phyloP scores from a whole-genome alignment of 345 rosid genomes.

The Sonneratia caseolaris region DNA sequence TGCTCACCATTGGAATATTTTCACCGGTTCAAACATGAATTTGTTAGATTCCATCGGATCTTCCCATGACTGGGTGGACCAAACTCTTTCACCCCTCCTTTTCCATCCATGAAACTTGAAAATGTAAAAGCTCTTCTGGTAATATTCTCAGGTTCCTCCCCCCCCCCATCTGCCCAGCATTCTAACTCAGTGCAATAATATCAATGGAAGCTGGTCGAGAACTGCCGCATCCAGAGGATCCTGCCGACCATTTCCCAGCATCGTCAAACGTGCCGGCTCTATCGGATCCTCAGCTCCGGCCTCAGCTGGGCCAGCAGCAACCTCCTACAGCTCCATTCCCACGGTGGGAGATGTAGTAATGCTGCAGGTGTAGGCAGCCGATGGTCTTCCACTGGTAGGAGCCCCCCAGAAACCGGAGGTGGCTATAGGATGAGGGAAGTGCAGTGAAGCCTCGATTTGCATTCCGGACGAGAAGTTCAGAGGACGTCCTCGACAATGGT shows the following conservation, averaged over 20 bases:
- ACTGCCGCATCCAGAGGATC: background rate
- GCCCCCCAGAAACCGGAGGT: slow-evolving; percentile 17
- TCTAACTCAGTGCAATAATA: background rate
- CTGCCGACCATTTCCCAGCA: background rate
- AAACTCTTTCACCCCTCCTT: background rate
- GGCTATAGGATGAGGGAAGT: slow-evolving; percentile 6
- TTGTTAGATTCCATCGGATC: too few species aligned
- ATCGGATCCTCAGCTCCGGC: background rate
- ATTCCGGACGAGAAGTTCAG: too few species aligned
- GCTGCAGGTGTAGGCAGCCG: background rate
- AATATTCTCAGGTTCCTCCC: background rate
- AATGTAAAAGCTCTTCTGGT: background rate
- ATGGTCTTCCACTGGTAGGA: background rate
- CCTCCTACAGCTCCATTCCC: background rate
- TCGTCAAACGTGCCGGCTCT: background rate
- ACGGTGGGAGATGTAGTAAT: background rate
- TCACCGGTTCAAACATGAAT: background rate
- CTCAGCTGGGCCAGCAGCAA: background rate
- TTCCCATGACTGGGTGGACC: background rate
- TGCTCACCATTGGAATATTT: too few species aligned
- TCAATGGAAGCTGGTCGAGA: background rate
- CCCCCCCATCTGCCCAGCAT: background rate
- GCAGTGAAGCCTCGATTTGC: too few species aligned
- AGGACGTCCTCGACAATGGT: too few species aligned
- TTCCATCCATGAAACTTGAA: background rate